Percentiles rank a stretch among this genome's conserved stretches.
Conservation (phyloP, 352 stramenopile species). For the Phytophthora ramorum region DNA sequence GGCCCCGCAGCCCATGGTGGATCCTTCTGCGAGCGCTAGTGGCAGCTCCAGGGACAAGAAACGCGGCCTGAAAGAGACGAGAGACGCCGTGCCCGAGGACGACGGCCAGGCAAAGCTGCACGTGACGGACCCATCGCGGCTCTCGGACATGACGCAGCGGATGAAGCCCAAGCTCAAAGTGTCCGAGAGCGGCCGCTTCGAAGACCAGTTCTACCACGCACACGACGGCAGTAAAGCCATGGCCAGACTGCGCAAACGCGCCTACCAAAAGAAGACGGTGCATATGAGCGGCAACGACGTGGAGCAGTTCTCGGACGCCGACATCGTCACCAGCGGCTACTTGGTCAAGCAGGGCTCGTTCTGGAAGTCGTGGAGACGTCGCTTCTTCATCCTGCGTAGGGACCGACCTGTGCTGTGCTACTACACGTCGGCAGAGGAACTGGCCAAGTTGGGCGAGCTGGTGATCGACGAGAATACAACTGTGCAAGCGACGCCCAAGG, state of each 20-base stretch:
- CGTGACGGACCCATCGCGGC: conserved; percentile 24
- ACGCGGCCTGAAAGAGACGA: conserved; percentile 3
- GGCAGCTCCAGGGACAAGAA: conserved; percentile 9
- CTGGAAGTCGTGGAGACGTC: conserved; percentile 86
- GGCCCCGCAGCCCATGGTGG: conserved; percentile 3
- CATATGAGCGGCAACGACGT: conserved; percentile 81
- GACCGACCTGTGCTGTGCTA: conserved; percentile 82
- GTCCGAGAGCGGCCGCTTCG: conserved; percentile 82
- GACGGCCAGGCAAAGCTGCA: conserved; percentile 27
- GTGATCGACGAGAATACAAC: conserved; percentile 68
- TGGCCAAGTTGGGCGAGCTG: conserved; percentile 87
- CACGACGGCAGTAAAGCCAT: conserved; percentile 82
- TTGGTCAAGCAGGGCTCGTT: conserved; percentile 89
- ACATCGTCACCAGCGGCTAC: conserved; percentile 83
- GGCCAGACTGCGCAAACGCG: conserved; percentile 80
- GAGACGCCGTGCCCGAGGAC: conserved; percentile 29
- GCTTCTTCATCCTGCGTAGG: conserved; percentile 85
- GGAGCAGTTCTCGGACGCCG: conserved; percentile 87
- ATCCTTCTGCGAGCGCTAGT: conserved; percentile 9
- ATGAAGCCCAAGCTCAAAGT: conserved; percentile 78
- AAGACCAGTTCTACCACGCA: conserved; percentile 90
- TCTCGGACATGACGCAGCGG: conserved; percentile 34
- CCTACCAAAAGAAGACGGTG: conserved; percentile 74
- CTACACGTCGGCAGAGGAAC: conserved; percentile 78
- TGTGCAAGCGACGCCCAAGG: conserved; percentile 54